Conservation (phyloP, 805 yeast genomes). For the Candida michaelii region DNA sequence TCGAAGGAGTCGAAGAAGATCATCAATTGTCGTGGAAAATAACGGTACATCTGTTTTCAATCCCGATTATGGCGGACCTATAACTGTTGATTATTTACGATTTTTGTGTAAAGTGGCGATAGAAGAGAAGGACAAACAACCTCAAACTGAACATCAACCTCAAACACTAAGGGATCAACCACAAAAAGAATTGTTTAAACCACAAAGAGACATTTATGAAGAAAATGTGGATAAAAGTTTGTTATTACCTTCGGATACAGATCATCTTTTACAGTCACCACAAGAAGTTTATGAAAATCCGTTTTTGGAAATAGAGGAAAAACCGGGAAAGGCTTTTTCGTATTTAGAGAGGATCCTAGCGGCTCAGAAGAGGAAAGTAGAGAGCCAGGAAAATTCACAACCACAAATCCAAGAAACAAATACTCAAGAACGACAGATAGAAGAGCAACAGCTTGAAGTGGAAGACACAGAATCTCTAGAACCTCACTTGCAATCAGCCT, state of each 20-base stretch:
- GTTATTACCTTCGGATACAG: slow-evolving; percentile 7
- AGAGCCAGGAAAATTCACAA: slow-evolving; percentile 3
- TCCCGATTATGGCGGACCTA: slow-evolving; percentile 33
- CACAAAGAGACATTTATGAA: too few relatives aligned
- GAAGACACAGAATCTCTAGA: too few relatives aligned
- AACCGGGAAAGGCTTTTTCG: slow-evolving; percentile 17
- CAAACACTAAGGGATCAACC: background rate
- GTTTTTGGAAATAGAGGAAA: slow-evolving; percentile 3
- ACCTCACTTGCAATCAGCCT: background rate
- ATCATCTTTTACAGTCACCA: slow-evolving; percentile 2
- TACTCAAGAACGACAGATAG: too few relatives aligned
- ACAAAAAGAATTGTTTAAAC: too few relatives aligned
- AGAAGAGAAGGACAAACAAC: slow-evolving; percentile 10
- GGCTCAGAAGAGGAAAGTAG: slow-evolving; percentile 14
- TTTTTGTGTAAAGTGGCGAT: slow-evolving; percentile 32
- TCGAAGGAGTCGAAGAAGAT: slow-evolving; percentile 25
- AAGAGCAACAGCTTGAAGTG: background rate
- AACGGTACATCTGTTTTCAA: slow-evolving; percentile 27
- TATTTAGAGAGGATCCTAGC: slow-evolving; percentile 34
- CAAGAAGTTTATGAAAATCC: slow-evolving; percentile 1
- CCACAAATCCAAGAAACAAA: too few relatives aligned
- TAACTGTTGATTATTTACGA: slow-evolving; percentile 37
- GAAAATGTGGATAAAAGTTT: slow-evolving; percentile 2
- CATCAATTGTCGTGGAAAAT: slow-evolving; percentile 24
- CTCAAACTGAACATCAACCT: background rate